Conservation (phyloP, 169 alveolate genomes). For the Cryptosporidium viatorum region DNA sequence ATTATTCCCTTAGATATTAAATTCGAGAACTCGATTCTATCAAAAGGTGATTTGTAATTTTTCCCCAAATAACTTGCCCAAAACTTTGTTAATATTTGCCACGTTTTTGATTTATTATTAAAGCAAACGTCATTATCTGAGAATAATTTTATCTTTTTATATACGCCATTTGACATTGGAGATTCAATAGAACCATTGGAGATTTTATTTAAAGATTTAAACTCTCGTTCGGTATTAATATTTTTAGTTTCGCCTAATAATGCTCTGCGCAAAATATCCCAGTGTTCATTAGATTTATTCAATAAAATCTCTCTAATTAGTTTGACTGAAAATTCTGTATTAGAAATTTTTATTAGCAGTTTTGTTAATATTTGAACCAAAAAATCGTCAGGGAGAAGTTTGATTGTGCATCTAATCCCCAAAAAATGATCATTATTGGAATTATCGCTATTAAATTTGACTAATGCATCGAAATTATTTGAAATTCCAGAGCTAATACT, state of each 20-base stretch:
- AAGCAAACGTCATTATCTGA: not conserved
- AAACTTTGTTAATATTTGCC: slow-evolving; percentile 16
- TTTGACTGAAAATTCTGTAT: slow-evolving; percentile 1
- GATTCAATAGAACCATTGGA: slow-evolving; percentile 32
- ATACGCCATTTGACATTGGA: slow-evolving; percentile 51
- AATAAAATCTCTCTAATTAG: slow-evolving; percentile 14
- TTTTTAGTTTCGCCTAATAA: slow-evolving; percentile 8
- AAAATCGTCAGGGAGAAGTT: slow-evolving; percentile 28
- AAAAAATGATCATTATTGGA: not conserved
- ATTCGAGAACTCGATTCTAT: slow-evolving; percentile 48
- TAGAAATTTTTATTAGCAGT: not conserved
- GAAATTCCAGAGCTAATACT: slow-evolving; percentile 31
- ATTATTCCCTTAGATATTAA: slow-evolving; percentile 26
- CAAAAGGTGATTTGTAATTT: slow-evolving; percentile 46
- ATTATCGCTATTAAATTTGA: not conserved
- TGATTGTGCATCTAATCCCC: slow-evolving; percentile 33
- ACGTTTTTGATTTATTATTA: slow-evolving; percentile 3
- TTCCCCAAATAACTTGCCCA: slow-evolving; percentile 29
- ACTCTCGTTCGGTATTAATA: not conserved
- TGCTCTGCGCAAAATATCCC: slow-evolving; percentile 25
- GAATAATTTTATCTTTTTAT: slow-evolving; percentile 45
- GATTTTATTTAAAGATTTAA: not conserved
- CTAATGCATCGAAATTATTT: slow-evolving; percentile 31
- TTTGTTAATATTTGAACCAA: slow-evolving; percentile 32
- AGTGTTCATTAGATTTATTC: not conserved